Evolutionary conservation across 768 basidiomycete genomes (phyloP).

Genomic region (Tricholomella constricta): DNA sequence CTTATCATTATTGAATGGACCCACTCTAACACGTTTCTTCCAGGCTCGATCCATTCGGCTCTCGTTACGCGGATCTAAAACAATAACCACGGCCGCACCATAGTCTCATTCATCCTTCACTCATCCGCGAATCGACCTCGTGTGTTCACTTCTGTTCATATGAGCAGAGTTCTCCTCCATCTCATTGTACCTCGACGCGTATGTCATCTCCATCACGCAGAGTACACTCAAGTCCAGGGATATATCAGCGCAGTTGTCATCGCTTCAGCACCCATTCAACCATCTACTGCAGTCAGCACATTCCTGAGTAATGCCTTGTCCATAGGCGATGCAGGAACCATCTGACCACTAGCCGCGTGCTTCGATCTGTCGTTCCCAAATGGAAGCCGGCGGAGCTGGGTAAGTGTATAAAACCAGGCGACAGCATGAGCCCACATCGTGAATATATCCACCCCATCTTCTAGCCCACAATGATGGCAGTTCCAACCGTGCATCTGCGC

Average conservation of each 20-base stretch:
- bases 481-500: slow-evolving; percentile 37
- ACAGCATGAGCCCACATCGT: slow-evolving; percentile 1
- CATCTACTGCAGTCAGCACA: slow-evolving; percentile 3
- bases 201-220: neutral
- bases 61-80: no score
- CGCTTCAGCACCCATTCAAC: neutral
- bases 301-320: slow-evolving; percentile 11
- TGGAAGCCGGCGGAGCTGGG: slow-evolving; percentile 4
- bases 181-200: no score
- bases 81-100: no score
- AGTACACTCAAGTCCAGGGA: neutral
- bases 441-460: neutral
- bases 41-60: no score
- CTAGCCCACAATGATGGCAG: slow-evolving; percentile 3
- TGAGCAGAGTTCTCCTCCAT: no score
- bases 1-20: no score
- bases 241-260: neutral
- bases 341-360: neutral
- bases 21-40: no score
- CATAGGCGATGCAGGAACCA: slow-evolving; percentile 3
- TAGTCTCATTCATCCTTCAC: no score
- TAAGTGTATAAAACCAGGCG: slow-evolving; percentile 10
- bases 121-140: no score
- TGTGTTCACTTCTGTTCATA: no score
- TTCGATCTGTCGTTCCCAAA: slow-evolving; percentile 9